Evolutionary conservation across 2,329 filamentous ascomycete species (phyloP), one percentile per base, ranked within the genome.

Genomic region (Berkeleyomyces basicola): DNA sequence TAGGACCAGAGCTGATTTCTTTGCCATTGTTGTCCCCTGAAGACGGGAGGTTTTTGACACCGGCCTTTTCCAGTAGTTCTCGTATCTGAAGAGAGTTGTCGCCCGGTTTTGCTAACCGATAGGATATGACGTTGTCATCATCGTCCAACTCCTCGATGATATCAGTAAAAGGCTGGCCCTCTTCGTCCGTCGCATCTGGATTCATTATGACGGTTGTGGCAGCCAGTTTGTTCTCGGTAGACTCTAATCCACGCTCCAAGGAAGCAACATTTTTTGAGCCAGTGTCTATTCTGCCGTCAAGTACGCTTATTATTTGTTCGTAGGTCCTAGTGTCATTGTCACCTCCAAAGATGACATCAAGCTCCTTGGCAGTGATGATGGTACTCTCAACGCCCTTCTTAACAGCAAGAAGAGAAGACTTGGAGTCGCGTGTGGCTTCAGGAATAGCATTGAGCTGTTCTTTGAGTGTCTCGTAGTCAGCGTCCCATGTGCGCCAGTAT

Each of bases 131-230:
- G 69, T 95, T 93, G 63, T 85, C 93, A 9, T 95, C 82, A 7
- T 96, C 91, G 70, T 97, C 93, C 33, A 97, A 77, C 74, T 95
- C 84, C 73, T 99, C 93, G 62, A 90, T 78, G 67, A 99, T 97
- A 68, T 97, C 93, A 40, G 87, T 91, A 64, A 97, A 81, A 0
- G 90, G 88, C 60, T 64, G 47, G 9, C 61, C 62, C 0, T 84
- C 85, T 10, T 65, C 64, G 43, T 61, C 64, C n/a, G 59, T 62
- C 14, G 76, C 77, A 53, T 65, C 64, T 3, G 61, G 64, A n/a
- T 64, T 65, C 64, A 61, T 64, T 16, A 64, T 63, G 44, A 63
- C 65, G 11, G 58, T 61, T 47, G 64, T 65, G 5, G 47, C 66
- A 5, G 64, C 64, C 37, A 65, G 75, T 69, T 86, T 86, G 65